phyloP scores from a whole-genome alignment of 2,329 filamentous ascomycete species.

The Aspergillus candidus region DNA sequence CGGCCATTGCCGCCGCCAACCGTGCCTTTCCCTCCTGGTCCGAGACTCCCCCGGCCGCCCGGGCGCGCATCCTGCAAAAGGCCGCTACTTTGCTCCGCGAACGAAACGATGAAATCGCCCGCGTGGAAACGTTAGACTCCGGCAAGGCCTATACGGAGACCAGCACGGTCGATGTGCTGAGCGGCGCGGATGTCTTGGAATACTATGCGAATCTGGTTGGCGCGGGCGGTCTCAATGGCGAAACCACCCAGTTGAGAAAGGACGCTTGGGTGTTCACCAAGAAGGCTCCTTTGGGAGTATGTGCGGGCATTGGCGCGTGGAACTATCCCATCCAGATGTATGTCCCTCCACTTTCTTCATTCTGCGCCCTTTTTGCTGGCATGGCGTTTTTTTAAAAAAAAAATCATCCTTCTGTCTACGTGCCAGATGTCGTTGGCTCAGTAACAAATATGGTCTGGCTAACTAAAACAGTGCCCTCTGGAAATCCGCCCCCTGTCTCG shows the following conservation, averaged over 20 bases:
- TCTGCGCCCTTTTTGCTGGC: no score
- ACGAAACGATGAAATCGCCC: conserved; percentile 73
- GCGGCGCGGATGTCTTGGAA: conserved; percentile 77
- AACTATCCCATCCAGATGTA: conserved; percentile 85
- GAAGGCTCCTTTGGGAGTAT: conserved; percentile 76
- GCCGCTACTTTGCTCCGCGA: conserved; percentile 67
- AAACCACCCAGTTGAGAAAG: conserved; percentile 65
- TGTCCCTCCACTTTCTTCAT: conserved; percentile 3
- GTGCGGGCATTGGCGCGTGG: conserved; percentile 83
- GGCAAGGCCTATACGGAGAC: conserved; percentile 84
- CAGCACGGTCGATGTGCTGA: conserved; percentile 73
- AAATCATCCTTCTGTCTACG: no score
- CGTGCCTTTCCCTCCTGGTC: conserved; percentile 72
- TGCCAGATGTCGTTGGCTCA: no score
- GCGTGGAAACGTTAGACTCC: conserved; percentile 75
- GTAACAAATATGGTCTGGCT: conserved; percentile 2
- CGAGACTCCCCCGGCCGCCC: conserved; percentile 63
- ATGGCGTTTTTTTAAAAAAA: no score
- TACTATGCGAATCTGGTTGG: conserved; percentile 78
- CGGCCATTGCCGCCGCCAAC: conserved; percentile 64
- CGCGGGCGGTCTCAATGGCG: conserved; percentile 71
- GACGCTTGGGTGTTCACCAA: conserved; percentile 78
- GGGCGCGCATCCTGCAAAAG: conserved; percentile 70
- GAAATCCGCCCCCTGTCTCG: conserved; percentile 81
- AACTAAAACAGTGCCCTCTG: conserved; percentile 57